phyloP scores from a whole-genome alignment of 176 grass and related monocot genomes.

The Avena atlantica region DNA sequence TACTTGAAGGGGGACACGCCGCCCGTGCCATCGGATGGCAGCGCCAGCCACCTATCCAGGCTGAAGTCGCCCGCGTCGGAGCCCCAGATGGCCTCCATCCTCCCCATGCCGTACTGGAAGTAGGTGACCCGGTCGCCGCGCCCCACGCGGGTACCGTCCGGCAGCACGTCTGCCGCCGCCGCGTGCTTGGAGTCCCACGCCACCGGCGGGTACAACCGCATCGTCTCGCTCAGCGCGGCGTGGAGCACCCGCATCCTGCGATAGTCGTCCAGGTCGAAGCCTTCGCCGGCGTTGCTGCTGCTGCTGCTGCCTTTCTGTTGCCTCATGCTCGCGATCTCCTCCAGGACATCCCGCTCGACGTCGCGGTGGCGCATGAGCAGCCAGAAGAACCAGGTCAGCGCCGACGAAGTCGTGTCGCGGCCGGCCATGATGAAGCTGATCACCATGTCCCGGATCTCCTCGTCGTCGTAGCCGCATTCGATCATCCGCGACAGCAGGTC shows the following conservation, averaged over 20 bases:
- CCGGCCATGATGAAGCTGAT: slow-evolving; percentile 96
- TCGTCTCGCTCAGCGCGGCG: slow-evolving; percentile 86
- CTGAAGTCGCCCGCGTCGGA: slow-evolving; percentile 64
- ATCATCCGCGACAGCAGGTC: slow-evolving; percentile 91
- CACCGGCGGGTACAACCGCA: slow-evolving; percentile 91
- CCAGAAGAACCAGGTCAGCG: slow-evolving; percentile 98
- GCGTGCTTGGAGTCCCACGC: slow-evolving; percentile 92
- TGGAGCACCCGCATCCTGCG: slow-evolving; percentile 74
- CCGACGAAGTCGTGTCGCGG: slow-evolving; percentile 83
- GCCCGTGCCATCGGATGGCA: neutral
- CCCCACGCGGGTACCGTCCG: slow-evolving; percentile 70
- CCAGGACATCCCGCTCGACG: slow-evolving; percentile 53
- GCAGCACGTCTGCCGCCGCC: slow-evolving; percentile 65
- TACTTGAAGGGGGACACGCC: slow-evolving; percentile 81
- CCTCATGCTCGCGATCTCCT: slow-evolving; percentile 34
- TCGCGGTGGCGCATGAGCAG: slow-evolving; percentile 66
- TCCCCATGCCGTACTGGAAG: slow-evolving; percentile 94
- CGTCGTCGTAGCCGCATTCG: slow-evolving; percentile 64
- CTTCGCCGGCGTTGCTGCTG: neutral
- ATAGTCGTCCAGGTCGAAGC: slow-evolving; percentile 45
- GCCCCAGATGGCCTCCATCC: slow-evolving; percentile 87
- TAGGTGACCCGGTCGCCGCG: slow-evolving; percentile 82
- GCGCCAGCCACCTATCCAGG: slow-evolving; percentile 57
- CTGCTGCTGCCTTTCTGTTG: neutral
- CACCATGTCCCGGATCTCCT: slow-evolving; percentile 88